Evolutionary conservation across 2,329 filamentous ascomycete genomes (phyloP).

Genomic region (Aureobasidium leucospermi): DNA sequence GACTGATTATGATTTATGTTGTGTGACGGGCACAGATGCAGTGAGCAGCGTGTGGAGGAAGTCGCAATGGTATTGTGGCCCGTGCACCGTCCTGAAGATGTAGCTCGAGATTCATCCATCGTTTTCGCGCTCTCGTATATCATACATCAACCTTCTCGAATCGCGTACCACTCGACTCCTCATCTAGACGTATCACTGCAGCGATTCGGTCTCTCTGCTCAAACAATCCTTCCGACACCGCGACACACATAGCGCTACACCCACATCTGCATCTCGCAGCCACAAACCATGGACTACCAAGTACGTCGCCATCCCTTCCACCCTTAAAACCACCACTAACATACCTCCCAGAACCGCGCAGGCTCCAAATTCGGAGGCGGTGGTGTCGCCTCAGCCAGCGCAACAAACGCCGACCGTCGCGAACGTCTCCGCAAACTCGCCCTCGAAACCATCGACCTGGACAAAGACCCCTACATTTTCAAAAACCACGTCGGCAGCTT

Average conservation of each 20-base stretch:
- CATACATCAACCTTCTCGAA: background rate
- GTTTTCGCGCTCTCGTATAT: background rate
- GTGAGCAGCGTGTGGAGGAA: background rate
- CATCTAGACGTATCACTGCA: background rate
- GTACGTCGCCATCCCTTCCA: constrained; percentile 24
- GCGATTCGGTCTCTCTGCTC: background rate
- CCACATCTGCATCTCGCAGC: background rate
- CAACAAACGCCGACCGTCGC: constrained; percentile 92
- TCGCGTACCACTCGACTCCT: background rate
- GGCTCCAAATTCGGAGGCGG: constrained; percentile 98
- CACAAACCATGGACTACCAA: constrained; percentile 43
- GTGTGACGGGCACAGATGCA: too few species aligned
- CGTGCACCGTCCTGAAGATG: background rate
- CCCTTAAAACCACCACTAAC: background rate
- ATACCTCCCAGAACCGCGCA: constrained; percentile 66
- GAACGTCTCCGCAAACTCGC: constrained; percentile 97
- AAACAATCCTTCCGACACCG: background rate
- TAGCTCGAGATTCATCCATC: background rate
- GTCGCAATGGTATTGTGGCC: constrained; percentile 7
- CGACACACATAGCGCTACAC: background rate
- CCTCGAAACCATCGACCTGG: constrained; percentile 96
- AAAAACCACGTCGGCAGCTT: constrained; percentile 98
- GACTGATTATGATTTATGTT: too few species aligned
- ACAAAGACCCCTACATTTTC: constrained; percentile 99
- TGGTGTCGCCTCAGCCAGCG: constrained; percentile 86